These are phyloP conservation scores for Ricinus communis DNA, from an alignment of 345 rosid species.

Conservation along the genomic window DNA sequence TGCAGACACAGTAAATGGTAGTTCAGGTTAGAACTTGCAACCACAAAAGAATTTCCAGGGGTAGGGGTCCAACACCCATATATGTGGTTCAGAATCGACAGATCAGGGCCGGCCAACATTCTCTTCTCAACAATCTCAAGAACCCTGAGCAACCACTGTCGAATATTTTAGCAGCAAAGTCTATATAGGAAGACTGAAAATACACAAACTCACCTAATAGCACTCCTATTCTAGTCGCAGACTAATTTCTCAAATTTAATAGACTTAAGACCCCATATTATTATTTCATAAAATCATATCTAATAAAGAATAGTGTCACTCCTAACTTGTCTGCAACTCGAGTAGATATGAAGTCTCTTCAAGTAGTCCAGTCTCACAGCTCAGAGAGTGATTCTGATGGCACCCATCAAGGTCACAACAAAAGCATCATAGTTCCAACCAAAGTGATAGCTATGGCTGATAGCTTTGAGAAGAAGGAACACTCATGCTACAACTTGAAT, in stretches of 20 bases:
- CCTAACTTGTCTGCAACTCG: not conserved
- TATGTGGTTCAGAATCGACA: constrained; percentile 23
- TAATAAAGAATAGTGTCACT: not conserved
- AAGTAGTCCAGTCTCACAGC: constrained; percentile 29
- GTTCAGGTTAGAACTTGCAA: not conserved
- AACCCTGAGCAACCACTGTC: not conserved
- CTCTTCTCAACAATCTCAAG: not conserved
- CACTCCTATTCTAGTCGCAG: constrained; percentile 44
- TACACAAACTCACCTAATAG: constrained; percentile 19
- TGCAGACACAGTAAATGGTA: not conserved
- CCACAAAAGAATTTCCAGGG: constrained; percentile 16
- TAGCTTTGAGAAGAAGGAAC: constrained; percentile 49
- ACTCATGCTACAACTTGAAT: constrained; percentile 49
- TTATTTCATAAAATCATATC: not conserved
- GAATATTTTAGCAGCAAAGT: not conserved
- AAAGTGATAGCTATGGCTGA: constrained; percentile 41
- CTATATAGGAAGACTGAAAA: not conserved
- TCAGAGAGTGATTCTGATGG: constrained; percentile 33
- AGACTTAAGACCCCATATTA: constrained; percentile 23
- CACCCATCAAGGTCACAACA: constrained; percentile 32
- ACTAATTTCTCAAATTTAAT: constrained; percentile 49
- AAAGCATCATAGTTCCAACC: constrained; percentile 51
- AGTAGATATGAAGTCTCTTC: constrained; percentile 27
- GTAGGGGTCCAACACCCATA: not conserved
- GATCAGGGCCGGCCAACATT: constrained; percentile 11